phyloP scores from a whole-genome alignment of 768 basidiomycete species.

The Asterophora parasitica region DNA sequence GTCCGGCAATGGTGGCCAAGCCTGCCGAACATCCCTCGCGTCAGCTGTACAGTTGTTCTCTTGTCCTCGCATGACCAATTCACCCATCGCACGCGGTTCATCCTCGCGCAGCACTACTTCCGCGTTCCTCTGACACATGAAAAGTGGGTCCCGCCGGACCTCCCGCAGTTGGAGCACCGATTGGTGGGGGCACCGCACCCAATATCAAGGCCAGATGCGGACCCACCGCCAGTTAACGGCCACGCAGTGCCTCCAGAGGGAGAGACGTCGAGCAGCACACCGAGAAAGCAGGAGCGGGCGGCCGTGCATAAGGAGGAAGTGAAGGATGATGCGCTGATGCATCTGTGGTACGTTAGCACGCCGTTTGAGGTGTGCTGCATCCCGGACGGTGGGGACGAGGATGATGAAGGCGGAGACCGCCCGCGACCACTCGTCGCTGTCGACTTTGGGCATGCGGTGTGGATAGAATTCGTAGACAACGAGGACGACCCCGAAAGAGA shows the following conservation, averaged over 20 bases:
- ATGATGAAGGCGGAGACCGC: constrained; percentile 40
- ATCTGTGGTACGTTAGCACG: constrained; percentile 64
- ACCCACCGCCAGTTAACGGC: not conserved
- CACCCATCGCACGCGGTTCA: constrained; percentile 56
- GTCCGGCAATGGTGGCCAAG: constrained; percentile 82
- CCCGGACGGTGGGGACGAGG: constrained; percentile 32
- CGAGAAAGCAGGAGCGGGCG: constrained; percentile 15
- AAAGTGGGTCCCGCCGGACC: constrained; percentile 21
- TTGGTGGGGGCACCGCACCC: constrained; percentile 9
- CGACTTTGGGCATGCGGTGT: constrained; percentile 84
- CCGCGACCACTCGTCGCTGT: constrained; percentile 74
- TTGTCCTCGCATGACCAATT: constrained; percentile 58
- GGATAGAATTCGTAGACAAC: constrained; percentile 58
- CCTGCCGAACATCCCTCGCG: constrained; percentile 53
- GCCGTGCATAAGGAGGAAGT: constrained; percentile 17
- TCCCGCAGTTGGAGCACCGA: constrained; percentile 9
- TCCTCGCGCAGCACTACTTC: constrained; percentile 75
- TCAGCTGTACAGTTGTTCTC: constrained; percentile 70
- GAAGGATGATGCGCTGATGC: constrained; percentile 53
- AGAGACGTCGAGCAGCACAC: not conserved
- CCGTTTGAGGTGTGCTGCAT: constrained; percentile 73
- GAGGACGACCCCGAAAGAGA: constrained; percentile 20
- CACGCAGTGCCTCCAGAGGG: not conserved
- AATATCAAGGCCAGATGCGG: not conserved
- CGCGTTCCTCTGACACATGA: constrained; percentile 50